Evolutionary conservation across 177 flowering plant genomes (phyloP).

Genomic region (Vitis hybrid): DNA sequence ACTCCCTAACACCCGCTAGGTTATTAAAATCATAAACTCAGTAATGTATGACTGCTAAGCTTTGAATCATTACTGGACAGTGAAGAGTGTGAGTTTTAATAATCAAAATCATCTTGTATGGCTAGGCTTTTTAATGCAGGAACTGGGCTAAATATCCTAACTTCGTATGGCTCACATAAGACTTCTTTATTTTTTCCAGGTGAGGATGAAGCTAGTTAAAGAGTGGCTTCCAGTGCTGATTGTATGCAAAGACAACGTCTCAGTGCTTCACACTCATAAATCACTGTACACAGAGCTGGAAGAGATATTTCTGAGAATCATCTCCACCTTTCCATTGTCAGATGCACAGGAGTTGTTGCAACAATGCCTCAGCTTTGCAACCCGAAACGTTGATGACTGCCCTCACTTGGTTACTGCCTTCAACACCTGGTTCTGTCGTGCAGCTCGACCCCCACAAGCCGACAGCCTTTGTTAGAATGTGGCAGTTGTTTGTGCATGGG

Average conservation of each 20-base stretch:
- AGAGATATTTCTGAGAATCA: conserved; percentile 71
- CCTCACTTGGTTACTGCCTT: conserved; percentile 82
- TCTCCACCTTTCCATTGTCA: conserved; percentile 82
- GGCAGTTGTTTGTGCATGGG: neutral
- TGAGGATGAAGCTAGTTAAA: conserved; percentile 74
- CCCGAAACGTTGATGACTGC: conserved; percentile 85
- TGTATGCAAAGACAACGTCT: conserved; percentile 62
- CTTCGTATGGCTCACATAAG: neutral
- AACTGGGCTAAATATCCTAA: neutral
- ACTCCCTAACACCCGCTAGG: too few relatives aligned
- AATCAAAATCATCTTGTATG: too few relatives aligned
- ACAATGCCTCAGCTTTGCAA: conserved; percentile 87
- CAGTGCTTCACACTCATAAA: conserved; percentile 41
- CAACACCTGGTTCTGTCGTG: conserved; percentile 94
- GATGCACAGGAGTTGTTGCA: conserved; percentile 74
- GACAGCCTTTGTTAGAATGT: conserved; percentile 8
- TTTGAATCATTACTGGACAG: too few relatives aligned
- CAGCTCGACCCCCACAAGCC: conserved; percentile 35
- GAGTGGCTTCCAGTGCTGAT: conserved; percentile 94
- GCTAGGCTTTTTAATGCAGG: neutral
- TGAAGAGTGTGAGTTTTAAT: too few relatives aligned
- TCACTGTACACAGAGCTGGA: conserved; percentile 70
- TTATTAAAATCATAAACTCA: too few relatives aligned
- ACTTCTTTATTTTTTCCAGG: conserved; percentile 37
- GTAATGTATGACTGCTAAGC: too few relatives aligned